Evolutionary conservation across 495 filamentous ascomycete genomes (phyloP), one percentile per base, ranked within the genome.

Genomic region (Aspergillus leporis): DNA sequence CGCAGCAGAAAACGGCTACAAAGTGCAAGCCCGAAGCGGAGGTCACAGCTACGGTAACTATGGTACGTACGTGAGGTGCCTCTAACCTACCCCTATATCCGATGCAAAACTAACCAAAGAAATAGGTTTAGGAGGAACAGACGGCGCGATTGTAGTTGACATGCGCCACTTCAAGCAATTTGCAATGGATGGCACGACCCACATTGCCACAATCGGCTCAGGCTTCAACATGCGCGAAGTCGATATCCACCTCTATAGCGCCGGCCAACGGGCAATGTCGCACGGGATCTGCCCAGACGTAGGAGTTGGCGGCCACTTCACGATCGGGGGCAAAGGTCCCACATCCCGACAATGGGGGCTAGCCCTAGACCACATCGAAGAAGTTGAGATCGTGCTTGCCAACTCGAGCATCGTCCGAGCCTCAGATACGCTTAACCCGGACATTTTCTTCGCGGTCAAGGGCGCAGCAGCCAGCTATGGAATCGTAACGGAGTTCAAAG

Each of bases 31-130:
- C 10, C 84, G 80, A 62, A 84, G 83, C 40, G 90, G 90, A 14
- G 90, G 90, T 1, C 90, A 92, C 66, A 90, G 86, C 14, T 91
- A 88, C 72, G 85, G 77, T 2, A 85, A 83, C 5, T 82, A 82
- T 62, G 71, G 71, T 70, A 66, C 46, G 55, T 55, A 49, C 82
- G 84, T 23, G n/a, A n/a, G n/a, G n/a, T n/a, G n/a, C n/a, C n/a
- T n/a, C n/a, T n/a, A n/a, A n/a, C n/a, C n/a, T n/a, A n/a, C n/a
- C n/a, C n/a, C n/a, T n/a, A n/a, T n/a, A n/a, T n/a, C n/a, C n/a
- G n/a, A n/a, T n/a, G n/a, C n/a, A n/a, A n/a, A n/a, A n/a, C n/a
- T n/a, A n/a, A 81, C 83, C 14, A 64, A 72, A 13, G 71, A 83
- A 65, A 16, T 40, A 68, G 82, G 83, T 14, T 67, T 85, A 4